Base-by-base conservation (phyloP, 2,329 filamentous ascomycete genomes). In the Stachybotrys chlorohalonatus region DNA sequence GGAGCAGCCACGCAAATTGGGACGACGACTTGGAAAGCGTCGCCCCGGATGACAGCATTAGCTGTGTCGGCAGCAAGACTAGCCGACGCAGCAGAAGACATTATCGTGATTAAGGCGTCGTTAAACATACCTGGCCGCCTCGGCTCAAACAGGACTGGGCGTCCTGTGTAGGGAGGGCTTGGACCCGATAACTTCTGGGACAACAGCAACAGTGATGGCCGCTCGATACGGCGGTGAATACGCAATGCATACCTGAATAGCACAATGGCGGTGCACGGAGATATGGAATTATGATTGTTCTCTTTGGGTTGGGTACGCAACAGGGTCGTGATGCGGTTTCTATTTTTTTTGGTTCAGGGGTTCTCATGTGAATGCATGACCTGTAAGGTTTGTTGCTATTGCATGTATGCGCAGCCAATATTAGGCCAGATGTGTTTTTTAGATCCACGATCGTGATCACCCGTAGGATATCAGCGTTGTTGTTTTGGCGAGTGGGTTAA, bases 11-110 rank as follows among this genome's bases (percentile, higher is more conserved):
- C 45, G 69, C 68, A 8, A 64, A 67, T 47, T 73, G 71, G 66
- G 74, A 78, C 9, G 75, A 78, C 46, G 79, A 82, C 58, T 67
- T 69, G 52, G 75, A 72, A 51, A 83, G 79, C 60, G 70, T 85
- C 42, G 80, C 76, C 48, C 82, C 82, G 1, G 79, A 76, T 60
- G 82, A 85, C 63, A 85, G 82, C 62, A 82, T 85, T 54, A 84
- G 81, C 64, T 81, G 79, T 59, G 74, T 84, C n/a, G 82, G 80
- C 24, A 74, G 60, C 56, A 66, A 63, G 53, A 63, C 55, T 59
- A 60, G 62, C 55, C 59, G 64, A 52, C 59, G 59, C 49, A 63
- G 60, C 48, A 62, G 62, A 49, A 64, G 59, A 52, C 51, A 36
- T 31, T 48, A 39, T 59, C 59, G 55, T 56, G 61, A 59, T 65